These are phyloP conservation scores for Prunus mira DNA, from an alignment of 306 rosid species.

Conservation along the genomic window DNA sequence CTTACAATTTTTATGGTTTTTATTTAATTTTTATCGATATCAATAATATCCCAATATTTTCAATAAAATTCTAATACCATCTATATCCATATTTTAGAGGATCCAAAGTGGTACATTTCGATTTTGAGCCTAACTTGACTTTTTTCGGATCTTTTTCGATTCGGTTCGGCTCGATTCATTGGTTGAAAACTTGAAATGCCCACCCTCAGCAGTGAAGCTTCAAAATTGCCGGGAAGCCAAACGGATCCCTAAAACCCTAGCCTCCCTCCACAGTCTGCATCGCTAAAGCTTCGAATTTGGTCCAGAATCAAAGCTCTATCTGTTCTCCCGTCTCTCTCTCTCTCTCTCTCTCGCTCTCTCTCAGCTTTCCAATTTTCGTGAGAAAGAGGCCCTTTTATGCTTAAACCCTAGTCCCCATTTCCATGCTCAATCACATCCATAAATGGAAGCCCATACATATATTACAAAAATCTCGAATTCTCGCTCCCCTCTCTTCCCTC, in stretches of 20 bases:
- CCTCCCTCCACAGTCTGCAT: background rate
- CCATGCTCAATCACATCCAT: slow-evolving; percentile 39
- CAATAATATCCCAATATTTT: too few relatives aligned
- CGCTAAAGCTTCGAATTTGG: background rate
- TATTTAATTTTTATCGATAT: too few relatives aligned
- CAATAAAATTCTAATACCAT: too few relatives aligned
- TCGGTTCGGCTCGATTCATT: too few relatives aligned
- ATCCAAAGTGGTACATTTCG: too few relatives aligned
- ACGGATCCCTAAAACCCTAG: slow-evolving; percentile 26
- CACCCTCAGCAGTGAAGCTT: background rate
- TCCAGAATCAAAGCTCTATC: background rate
- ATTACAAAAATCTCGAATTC: slow-evolving; percentile 17
- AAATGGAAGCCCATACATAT: slow-evolving; percentile 25
- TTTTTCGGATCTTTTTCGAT: too few relatives aligned
- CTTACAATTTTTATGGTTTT: too few relatives aligned
- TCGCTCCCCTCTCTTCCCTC: slow-evolving; percentile 17
- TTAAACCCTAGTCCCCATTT: slow-evolving; percentile 20
- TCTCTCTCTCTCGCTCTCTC: background rate
- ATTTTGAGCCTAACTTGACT: too few relatives aligned
- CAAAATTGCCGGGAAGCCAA: slow-evolving; percentile 41
- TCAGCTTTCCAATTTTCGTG: background rate
- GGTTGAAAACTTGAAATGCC: too few relatives aligned
- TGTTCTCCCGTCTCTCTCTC: background rate
- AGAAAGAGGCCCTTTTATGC: background rate
- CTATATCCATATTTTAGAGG: too few relatives aligned